Conservation (phyloP, 306 rosid species). For the Luffa acutangula region DNA sequence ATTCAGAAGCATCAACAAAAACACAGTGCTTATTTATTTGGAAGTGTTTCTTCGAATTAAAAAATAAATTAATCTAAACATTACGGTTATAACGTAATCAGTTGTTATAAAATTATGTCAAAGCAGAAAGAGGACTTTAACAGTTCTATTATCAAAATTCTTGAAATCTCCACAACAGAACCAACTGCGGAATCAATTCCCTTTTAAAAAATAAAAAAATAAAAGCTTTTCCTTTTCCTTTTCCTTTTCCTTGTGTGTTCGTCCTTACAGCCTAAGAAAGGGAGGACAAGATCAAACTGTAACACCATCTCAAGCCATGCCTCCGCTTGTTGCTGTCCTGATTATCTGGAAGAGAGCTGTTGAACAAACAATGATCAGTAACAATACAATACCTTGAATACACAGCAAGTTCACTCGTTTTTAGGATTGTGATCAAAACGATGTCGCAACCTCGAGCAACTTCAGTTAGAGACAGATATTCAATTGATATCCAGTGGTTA, state of each 20-base stretch:
- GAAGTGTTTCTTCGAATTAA: no score
- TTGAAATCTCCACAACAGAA: slow-evolving; percentile 29
- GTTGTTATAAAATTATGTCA: neutral
- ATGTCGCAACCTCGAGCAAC: neutral
- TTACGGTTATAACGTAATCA: no score
- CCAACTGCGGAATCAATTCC: slow-evolving; percentile 21
- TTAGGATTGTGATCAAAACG: neutral
- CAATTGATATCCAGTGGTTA: neutral
- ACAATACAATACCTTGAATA: slow-evolving; percentile 2
- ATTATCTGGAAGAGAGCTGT: slow-evolving; percentile 95
- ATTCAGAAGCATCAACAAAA: no score
- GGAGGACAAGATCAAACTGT: neutral
- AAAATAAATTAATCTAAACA: no score
- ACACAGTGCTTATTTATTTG: no score
- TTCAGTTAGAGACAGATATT: neutral
- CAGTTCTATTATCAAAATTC: slow-evolving; percentile 3
- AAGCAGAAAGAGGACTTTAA: neutral
- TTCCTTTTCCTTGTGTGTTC: neutral
- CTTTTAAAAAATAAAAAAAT: neutral
- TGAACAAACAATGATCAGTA: slow-evolving; percentile 10
- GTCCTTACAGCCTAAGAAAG: neutral
- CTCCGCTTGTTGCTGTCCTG: slow-evolving; percentile 92
- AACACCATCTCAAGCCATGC: slow-evolving; percentile 49
- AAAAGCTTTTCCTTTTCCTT: neutral
- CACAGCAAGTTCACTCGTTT: neutral